Percentiles rank a stretch among this genome's conserved stretches.
phyloP scores from a whole-genome alignment of 345 rosid genomes.

The Salix suchowensis region DNA sequence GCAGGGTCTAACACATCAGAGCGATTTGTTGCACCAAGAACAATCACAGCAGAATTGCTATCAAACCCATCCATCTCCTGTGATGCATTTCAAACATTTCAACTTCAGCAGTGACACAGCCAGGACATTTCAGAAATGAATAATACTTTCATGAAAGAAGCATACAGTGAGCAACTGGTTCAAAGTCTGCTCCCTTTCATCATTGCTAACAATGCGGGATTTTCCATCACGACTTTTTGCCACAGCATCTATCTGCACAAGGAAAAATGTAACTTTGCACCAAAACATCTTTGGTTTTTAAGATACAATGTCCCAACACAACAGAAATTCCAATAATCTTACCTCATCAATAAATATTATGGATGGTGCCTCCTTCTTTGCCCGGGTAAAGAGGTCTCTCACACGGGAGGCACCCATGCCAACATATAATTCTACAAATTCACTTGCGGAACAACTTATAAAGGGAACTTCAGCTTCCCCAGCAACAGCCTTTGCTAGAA shows the following conservation, averaged over 20 bases:
- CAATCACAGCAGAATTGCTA: conserved; percentile 88
- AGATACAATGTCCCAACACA: not conserved
- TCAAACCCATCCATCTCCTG: conserved; percentile 99
- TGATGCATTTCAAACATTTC: conserved; percentile 16
- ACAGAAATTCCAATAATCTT: conserved; percentile 1
- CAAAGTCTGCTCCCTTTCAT: conserved; percentile 97
- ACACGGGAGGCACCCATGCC: conserved; percentile 99
- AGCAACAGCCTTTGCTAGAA: conserved; percentile 91
- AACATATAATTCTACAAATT: conserved; percentile 88
- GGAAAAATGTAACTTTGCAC: conserved; percentile 1
- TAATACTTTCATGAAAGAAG: conserved; percentile 2
- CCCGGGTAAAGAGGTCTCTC: conserved; percentile 90
- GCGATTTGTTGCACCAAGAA: conserved; percentile 97
- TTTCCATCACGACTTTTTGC: conserved; percentile 97
- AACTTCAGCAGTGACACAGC: not conserved
- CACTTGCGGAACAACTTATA: conserved; percentile 95
- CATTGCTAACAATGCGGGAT: conserved; percentile 77
- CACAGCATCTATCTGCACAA: conserved; percentile 88
- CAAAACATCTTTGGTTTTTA: not conserved
- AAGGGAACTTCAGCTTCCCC: conserved; percentile 97
- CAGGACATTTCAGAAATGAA: not conserved
- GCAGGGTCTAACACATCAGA: conserved; percentile 96
- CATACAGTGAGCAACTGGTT: conserved; percentile 93
- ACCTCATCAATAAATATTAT: conserved; percentile 97
- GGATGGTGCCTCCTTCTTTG: conserved; percentile 97